Conservation (phyloP, 768 basidiomycete species). For the Mycena filopes region DNA sequence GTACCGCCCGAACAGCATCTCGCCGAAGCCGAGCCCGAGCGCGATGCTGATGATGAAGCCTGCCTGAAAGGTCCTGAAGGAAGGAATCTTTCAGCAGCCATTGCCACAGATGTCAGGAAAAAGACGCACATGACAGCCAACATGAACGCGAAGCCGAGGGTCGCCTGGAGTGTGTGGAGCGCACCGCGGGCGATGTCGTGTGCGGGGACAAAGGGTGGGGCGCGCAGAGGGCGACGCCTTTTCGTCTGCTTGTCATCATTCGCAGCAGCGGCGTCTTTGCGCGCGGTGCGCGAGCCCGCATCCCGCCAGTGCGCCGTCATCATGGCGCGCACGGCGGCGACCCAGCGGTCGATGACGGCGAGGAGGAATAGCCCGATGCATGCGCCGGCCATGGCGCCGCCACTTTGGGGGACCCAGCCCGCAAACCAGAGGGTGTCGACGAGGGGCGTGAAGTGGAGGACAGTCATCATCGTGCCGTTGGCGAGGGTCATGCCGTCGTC, state of each 20-base stretch:
- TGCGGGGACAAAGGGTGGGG: conserved; percentile 69
- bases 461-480: conserved; percentile 60
- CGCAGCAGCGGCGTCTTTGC: no score
- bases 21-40: conserved; percentile 77
- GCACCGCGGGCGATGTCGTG: conserved; percentile 80
- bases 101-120: not conserved
- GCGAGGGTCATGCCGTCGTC: conserved; percentile 60
- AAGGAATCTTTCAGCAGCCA: not conserved
- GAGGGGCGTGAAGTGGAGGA: conserved; percentile 67
- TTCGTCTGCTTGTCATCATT: no score
- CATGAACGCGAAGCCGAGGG: conserved; percentile 81
- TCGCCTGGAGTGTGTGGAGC: conserved; percentile 69
- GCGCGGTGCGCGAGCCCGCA: not conserved
- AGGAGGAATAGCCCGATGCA: conserved; percentile 86
- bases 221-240: not conserved
- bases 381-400: conserved; percentile 75
- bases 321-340: conserved; percentile 65
- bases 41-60: conserved; percentile 81
- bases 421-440: conserved; percentile 70
- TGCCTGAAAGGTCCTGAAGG: conserved; percentile 85
- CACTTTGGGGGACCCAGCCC: conserved; percentile 77
- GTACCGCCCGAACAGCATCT: conserved; percentile 67
- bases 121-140: conserved; percentile 77
- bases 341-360: conserved; percentile 78
- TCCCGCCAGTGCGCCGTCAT: conserved; percentile 63